phyloP scores from a whole-genome alignment of 2,329 filamentous ascomycete genomes.

The Cercospora sp. region DNA sequence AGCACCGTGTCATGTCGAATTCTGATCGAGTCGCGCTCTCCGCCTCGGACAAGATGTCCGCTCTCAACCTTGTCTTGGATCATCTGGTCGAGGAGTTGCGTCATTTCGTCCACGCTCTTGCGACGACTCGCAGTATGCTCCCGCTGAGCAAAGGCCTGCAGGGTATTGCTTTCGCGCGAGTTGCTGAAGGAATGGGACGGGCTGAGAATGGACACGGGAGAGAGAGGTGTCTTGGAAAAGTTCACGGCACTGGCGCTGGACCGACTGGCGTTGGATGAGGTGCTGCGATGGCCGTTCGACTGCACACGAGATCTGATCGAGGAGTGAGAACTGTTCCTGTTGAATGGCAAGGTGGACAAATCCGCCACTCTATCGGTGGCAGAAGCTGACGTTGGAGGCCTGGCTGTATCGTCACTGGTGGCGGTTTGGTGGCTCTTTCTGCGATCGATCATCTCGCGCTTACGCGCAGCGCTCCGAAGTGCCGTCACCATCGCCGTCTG shows the following conservation, averaged over 20 bases:
- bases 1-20: slow-evolving; percentile 27
- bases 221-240: slow-evolving; percentile 35
- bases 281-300: slow-evolving; percentile 31
- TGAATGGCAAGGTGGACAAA: slow-evolving; percentile 22
- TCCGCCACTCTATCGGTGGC: slow-evolving; percentile 28
- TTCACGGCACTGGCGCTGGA: slow-evolving; percentile 34
- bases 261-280: slow-evolving; percentile 30
- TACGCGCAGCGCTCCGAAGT: slow-evolving; percentile 79
- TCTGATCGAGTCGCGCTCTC: slow-evolving; percentile 64
- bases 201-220: slow-evolving; percentile 35
- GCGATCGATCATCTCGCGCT: slow-evolving; percentile 64
- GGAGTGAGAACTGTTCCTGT: slow-evolving; percentile 27
- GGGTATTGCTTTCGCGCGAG: slow-evolving; percentile 21
- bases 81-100: slow-evolving; percentile 92
- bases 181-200: slow-evolving; percentile 25
- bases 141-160: slow-evolving; percentile 10
- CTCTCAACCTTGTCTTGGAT: slow-evolving; percentile 83
- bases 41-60: slow-evolving; percentile 67
- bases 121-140: slow-evolving; percentile 25
- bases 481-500: slow-evolving; percentile 93
- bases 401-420: slow-evolving; percentile 25
- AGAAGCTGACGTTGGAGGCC: slow-evolving; percentile 21
- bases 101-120: slow-evolving; percentile 87
- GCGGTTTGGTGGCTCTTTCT: slow-evolving; percentile 29
- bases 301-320: slow-evolving; percentile 26